Evolutionary conservation across 345 rosid genomes (phyloP).

Genomic region (Heritiera fomes): DNA sequence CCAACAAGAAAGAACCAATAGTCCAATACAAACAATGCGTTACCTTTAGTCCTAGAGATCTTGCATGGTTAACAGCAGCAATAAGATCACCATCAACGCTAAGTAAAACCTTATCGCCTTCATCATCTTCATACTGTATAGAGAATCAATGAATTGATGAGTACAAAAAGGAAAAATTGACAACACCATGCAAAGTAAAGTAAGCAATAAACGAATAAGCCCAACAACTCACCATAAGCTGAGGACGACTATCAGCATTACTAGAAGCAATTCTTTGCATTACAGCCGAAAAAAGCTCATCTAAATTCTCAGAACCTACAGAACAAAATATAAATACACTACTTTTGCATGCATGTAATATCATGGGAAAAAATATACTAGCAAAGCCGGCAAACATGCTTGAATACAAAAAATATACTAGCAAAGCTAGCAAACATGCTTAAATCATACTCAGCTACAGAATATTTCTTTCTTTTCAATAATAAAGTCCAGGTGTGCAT

Average conservation of each 20-base stretch:
- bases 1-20: neutral
- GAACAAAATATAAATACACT: conserved; percentile 1
- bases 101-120: conserved; percentile 87
- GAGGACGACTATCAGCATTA: conserved; percentile 50
- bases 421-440: conserved; percentile 1
- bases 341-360: neutral
- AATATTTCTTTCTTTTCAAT: neutral
- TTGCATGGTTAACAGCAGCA: conserved; percentile 67
- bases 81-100: conserved; percentile 71
- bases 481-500: neutral
- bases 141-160: neutral
- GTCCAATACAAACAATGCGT: neutral
- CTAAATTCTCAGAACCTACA: conserved; percentile 63
- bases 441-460: neutral
- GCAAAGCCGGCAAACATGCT: conserved; percentile 2
- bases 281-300: conserved; percentile 65
- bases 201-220: neutral
- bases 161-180: neutral
- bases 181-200: neutral
- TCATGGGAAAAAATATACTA: neutral
- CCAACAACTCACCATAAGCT: conserved; percentile 61
- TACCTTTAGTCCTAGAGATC: conserved; percentile 75
- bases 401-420: neutral
- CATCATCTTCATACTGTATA: conserved; percentile 82
- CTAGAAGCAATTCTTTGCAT: conserved; percentile 65